phyloP scores from a whole-genome alignment of 2,329 filamentous ascomycete genomes.

The Aspergillus brasiliensis region DNA sequence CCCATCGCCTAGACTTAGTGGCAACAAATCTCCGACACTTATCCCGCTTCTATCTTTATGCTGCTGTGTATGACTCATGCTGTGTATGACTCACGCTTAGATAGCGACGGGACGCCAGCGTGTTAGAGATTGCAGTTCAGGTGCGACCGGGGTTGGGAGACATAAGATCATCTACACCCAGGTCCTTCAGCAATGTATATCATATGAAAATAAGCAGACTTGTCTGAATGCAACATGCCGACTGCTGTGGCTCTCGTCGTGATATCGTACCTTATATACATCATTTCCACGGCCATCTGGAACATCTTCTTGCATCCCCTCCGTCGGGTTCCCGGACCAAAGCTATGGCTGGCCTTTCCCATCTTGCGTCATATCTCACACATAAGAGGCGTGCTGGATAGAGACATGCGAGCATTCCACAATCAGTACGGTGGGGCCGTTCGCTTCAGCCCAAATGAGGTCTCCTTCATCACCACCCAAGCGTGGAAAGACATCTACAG shows the following conservation, averaged over 20 bases:
- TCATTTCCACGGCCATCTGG: not conserved
- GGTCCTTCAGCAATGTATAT: not conserved
- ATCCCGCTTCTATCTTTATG: not conserved
- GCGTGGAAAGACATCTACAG: constrained; percentile 34
- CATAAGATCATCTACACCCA: not conserved
- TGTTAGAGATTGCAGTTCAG: not conserved
- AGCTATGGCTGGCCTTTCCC: constrained; percentile 20
- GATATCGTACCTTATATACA: not conserved
- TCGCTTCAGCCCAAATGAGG: constrained; percentile 34
- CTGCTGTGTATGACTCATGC: not conserved
- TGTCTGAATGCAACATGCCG: not conserved
- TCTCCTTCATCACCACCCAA: constrained; percentile 30
- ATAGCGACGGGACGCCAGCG: not conserved
- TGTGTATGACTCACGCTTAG: too few relatives aligned
- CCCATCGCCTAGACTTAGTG: too few relatives aligned
- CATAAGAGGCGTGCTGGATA: constrained; percentile 13
- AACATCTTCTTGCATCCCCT: constrained; percentile 25
- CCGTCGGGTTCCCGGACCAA: constrained; percentile 16
- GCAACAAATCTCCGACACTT: not conserved
- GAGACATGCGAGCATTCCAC: constrained; percentile 12
- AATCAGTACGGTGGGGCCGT: constrained; percentile 24
- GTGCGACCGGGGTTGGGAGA: not conserved
- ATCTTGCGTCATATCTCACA: constrained; percentile 14
- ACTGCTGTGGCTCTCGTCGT: not conserved
- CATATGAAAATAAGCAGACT: too few relatives aligned